Percentiles rank a stretch among this genome's conserved stretches.
These are phyloP conservation scores for Peniophora sp. DNA, from an alignment of 1,284 basidiomycete genomes.

Conservation along the genomic window DNA sequence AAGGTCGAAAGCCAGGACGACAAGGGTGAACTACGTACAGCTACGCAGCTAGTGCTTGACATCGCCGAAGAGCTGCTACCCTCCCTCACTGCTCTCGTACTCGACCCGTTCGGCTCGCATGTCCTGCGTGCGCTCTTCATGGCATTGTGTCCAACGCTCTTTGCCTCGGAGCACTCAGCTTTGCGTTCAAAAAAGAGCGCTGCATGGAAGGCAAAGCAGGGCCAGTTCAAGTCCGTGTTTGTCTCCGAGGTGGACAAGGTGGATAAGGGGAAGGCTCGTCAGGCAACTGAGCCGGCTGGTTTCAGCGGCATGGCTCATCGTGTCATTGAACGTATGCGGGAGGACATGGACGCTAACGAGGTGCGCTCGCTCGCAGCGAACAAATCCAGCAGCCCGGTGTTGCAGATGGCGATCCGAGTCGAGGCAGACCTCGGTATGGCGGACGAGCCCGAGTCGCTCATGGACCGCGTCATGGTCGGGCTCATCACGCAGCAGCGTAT, in stretches of 20 bases:
- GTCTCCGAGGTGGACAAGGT: conserved; percentile 21
- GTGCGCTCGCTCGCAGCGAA: conserved; percentile 76
- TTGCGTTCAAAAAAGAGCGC: conserved; percentile 73
- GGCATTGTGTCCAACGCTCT: conserved; percentile 57
- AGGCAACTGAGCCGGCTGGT: conserved; percentile 18
- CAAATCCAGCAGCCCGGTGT: conserved; percentile 73
- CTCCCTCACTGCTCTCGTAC: conserved; percentile 53
- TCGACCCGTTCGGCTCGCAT: conserved; percentile 85
- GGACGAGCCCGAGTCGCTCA: conserved; percentile 59
- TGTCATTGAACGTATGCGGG: conserved; percentile 49
- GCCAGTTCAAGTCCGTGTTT: conserved; percentile 69
- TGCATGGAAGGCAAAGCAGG: conserved; percentile 70
- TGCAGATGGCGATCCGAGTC: conserved; percentile 78
- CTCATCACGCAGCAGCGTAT: conserved; percentile 60
- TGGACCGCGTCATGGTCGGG: conserved; percentile 80
- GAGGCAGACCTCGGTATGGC: conserved; percentile 62
- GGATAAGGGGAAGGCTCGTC: conserved; percentile 26
- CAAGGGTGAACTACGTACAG: conserved; percentile 63
- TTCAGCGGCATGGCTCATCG: conserved; percentile 43
- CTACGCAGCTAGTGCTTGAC: conserved; percentile 62
- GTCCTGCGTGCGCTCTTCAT: conserved; percentile 74
- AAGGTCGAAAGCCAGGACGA: conserved; percentile 38
- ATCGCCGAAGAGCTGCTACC: conserved; percentile 70
- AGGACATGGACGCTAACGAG: conserved; percentile 61
- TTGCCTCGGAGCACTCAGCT: conserved; percentile 23